Evolutionary conservation across 345 rosid species (phyloP).

Genomic region (Gossypium mustelinum): DNA sequence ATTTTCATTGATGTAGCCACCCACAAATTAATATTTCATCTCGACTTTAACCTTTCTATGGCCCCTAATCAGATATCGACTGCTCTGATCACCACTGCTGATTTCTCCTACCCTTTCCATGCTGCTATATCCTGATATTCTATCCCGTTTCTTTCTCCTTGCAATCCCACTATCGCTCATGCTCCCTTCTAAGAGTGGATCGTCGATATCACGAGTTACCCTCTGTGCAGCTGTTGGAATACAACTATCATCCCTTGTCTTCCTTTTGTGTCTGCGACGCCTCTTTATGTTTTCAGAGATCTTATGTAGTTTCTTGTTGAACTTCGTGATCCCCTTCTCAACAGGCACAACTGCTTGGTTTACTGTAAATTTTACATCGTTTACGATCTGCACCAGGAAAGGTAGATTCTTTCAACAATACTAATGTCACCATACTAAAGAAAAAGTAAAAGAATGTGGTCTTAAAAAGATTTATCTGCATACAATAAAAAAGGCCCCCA

Average conservation of each 20-base stretch:
- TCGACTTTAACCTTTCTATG: constrained; percentile 48
- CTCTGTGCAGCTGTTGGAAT: constrained; percentile 46
- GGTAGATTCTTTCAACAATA: constrained; percentile 16
- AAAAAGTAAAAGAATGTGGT: neutral
- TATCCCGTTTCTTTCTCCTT: constrained; percentile 62
- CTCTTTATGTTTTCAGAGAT: constrained; percentile 83
- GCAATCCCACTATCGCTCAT: constrained; percentile 70
- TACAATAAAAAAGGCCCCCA: no score
- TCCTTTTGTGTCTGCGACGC: constrained; percentile 70
- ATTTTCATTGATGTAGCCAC: neutral
- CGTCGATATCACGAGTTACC: constrained; percentile 83
- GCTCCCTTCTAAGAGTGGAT: constrained; percentile 88
- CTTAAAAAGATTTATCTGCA: neutral
- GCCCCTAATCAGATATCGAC: constrained; percentile 62
- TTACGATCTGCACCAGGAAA: constrained; percentile 65
- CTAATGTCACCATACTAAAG: neutral
- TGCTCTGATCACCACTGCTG: constrained; percentile 85
- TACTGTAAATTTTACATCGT: constrained; percentile 87
- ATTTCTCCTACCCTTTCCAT: constrained; percentile 96
- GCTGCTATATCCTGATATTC: constrained; percentile 67
- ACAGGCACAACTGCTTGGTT: constrained; percentile 95
- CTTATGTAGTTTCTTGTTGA: constrained; percentile 80
- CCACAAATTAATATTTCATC: neutral
- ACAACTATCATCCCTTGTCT: constrained; percentile 84
- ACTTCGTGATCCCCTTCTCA: constrained; percentile 88